Conservation (phyloP, 176 grass and related monocot genomes). For the Eragrostis curvula region DNA sequence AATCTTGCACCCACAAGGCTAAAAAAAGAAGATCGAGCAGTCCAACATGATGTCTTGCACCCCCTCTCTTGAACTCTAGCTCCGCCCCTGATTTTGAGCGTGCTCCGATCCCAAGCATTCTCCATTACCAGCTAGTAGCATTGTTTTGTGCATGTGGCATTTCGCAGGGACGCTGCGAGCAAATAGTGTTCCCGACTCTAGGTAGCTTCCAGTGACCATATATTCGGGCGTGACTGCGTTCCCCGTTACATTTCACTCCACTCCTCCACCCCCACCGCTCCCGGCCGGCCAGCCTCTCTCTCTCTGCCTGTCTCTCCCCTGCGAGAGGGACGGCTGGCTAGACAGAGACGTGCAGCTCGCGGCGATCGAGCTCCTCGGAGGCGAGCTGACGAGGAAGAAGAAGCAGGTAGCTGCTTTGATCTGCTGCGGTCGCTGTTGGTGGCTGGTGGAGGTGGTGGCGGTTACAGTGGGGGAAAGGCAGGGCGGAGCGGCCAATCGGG, state of each 20-base stretch:
- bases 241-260: conserved; percentile 60
- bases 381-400: neutral
- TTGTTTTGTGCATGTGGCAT: conserved; percentile 12
- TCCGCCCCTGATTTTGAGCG: neutral
- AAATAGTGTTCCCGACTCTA: conserved; percentile 43
- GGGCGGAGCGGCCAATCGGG: conserved; percentile 61
- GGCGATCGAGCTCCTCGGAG: neutral
- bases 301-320: neutral
- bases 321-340: conserved; percentile 4
- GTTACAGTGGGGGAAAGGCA: conserved; percentile 78
- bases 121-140: neutral
- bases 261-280: conserved; percentile 30
- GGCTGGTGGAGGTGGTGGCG: conserved; percentile 91
- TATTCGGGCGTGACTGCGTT: conserved; percentile 27
- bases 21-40: too few relatives aligned
- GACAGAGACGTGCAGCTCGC: neutral
- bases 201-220: neutral
- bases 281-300: neutral
- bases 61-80: neutral
- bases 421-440: conserved; percentile 71
- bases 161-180: neutral
- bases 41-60: too few relatives aligned
- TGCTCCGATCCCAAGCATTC: neutral
- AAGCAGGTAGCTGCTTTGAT: neutral
- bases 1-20: too few relatives aligned